Evolutionary conservation across 1,284 basidiomycete genomes (phyloP), one percentile per base, ranked within the genome.

Genomic region (Exobasidium cylindrosporum): DNA sequence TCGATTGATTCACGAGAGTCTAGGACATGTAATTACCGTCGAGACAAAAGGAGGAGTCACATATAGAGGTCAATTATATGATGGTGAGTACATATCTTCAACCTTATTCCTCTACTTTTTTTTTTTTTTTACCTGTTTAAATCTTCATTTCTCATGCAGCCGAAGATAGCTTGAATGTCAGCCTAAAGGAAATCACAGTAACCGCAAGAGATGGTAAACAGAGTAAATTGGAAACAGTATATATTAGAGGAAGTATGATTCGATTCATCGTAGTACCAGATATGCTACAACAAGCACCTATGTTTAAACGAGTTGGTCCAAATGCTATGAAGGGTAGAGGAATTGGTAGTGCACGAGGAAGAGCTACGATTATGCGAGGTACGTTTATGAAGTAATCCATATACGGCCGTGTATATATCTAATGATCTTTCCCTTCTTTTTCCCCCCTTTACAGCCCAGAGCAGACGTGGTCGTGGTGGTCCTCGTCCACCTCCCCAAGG

Each of bases 281-380:
- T 82, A 97, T 99, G 89, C 85, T 99, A 71, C 91, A 97, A 79
- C 97, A 98, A 81, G 96, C 96, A 28, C 96, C 96, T 23, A 99
- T 99, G 96, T 95, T 98, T 84, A 98, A 98, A 83, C 89, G 95
- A 69, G 91, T 97, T 56, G 94, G 95, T 53, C 92, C 94, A 17
- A 97, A 97, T 80, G 94, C 93, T 44, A 97, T 98, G 93, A 90
- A 91, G 76, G 96, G 96, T 76, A 86, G 95, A 70, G 96, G 96
- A 87, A 98, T 99, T 79, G 96, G 96, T 79, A 96, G 93, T 75
- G 92, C 92, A 61, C 89, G 92, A 86, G 92, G 92, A 81, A 88
- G 92, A 80, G 92, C 92, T 35, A 95, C 92, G n/a, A 94, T 95
- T 73, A 91, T 93, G 89, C 84, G 92, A 81, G 92, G 76, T 78